Evolutionary conservation across 441 rosid species (phyloP).

Genomic region (Isatis lusitanica): DNA sequence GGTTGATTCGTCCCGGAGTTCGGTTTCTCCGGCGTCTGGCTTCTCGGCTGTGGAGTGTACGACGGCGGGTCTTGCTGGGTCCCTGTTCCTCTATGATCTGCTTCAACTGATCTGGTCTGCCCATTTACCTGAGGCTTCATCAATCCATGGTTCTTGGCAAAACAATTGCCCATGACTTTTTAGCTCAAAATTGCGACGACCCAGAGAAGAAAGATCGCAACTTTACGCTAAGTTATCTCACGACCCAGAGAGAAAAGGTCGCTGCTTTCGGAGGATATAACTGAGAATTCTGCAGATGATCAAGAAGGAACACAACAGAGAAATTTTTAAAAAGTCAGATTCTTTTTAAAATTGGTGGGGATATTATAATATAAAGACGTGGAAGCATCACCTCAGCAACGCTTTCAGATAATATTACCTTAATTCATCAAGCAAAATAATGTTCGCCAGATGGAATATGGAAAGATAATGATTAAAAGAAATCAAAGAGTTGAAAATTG

Average conservation of each 20-base stretch:
- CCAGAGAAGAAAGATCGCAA: constrained; percentile 25
- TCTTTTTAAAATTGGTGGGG: neutral
- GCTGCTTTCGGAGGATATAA: constrained; percentile 1
- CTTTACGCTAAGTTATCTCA: constrained; percentile 18
- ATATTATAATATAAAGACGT: constrained; percentile 33
- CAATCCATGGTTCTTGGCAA: constrained; percentile 46
- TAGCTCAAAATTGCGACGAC: constrained; percentile 9
- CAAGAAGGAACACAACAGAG: neutral
- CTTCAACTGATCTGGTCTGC: constrained; percentile 41
- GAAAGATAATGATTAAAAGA: neutral
- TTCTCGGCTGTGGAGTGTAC: constrained; percentile 35
- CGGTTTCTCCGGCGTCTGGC: constrained; percentile 34
- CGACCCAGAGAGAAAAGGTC: constrained; percentile 11
- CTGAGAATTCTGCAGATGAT: neutral
- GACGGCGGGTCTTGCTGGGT: constrained; percentile 40
- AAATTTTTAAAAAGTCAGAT: constrained; percentile 14
- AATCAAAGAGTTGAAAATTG: constrained; percentile 21
- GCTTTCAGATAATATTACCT: constrained; percentile 29
- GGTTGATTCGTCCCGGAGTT: constrained; percentile 25
- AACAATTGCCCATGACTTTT: constrained; percentile 60
- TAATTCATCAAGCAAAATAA: constrained; percentile 14
- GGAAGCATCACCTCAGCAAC: constrained; percentile 41
- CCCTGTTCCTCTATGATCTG: constrained; percentile 16
- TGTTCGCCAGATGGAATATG: constrained; percentile 29
- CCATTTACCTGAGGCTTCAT: constrained; percentile 45